Percentiles rank a stretch among this genome's conserved stretches.
Conservation (phyloP, 2,329 filamentous ascomycete species). For the Acrodontium crateriforme region DNA sequence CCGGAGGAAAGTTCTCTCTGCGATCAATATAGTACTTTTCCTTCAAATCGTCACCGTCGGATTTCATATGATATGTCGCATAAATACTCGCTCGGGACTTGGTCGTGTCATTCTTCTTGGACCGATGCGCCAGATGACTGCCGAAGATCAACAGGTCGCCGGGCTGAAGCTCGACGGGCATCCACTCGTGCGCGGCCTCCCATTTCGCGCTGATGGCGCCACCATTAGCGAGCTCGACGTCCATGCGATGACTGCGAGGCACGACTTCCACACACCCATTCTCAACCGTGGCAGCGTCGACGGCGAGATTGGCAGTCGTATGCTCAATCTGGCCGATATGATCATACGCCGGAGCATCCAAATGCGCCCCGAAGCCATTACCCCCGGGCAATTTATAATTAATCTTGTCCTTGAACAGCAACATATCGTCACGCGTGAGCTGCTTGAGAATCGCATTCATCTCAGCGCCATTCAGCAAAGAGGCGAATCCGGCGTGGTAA, state of each 20-base stretch:
- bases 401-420: conserved; percentile 32
- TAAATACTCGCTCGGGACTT: conserved; percentile 28
- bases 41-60: conserved; percentile 27
- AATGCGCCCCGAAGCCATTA: conserved; percentile 28
- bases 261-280: conserved; percentile 31
- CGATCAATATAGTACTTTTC: conserved; percentile 30
- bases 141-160: conserved; percentile 28
- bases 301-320: conserved; percentile 27
- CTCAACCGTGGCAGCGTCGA: conserved; percentile 23
- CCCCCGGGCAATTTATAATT: conserved; percentile 31
- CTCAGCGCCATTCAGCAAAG: conserved; percentile 23
- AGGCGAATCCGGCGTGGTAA: conserved; percentile 20
- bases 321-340: conserved; percentile 30
- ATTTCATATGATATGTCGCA: conserved; percentile 28
- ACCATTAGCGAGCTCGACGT: conserved; percentile 21
- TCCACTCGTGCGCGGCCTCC: conserved; percentile 24
- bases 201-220: conserved; percentile 24
- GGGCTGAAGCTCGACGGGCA: conserved; percentile 20
- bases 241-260: conserved; percentile 24
- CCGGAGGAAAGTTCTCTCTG: conserved; percentile 27
- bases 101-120: conserved; percentile 22
- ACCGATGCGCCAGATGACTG: conserved; percentile 27
- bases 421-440: conserved; percentile 25
- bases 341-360: conserved; percentile 30
- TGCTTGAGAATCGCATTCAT: conserved; percentile 20